phyloP scores from a whole-genome alignment of 1,284 basidiomycete species.

The Uromyces viciae-fabae region DNA sequence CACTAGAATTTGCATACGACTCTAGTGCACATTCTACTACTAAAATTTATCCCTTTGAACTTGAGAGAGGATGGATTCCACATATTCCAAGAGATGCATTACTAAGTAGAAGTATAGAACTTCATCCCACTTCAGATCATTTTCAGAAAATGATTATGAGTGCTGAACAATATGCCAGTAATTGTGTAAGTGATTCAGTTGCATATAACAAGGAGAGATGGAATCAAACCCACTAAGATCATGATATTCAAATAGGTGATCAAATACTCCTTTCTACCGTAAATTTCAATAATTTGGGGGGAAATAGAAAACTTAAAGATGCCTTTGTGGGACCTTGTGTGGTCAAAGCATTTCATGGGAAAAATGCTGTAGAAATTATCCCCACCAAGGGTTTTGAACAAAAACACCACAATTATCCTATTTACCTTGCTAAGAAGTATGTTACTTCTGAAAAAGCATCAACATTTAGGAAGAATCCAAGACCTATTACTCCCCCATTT shows the following conservation, averaged over 20 bases:
- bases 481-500: no score
- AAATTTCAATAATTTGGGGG: not conserved
- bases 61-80: not conserved
- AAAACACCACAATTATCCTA: not conserved
- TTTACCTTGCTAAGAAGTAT: not conserved
- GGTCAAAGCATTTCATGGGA: not conserved
- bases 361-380: not conserved
- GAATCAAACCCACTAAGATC: not conserved
- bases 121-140: not conserved
- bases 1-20: constrained; percentile 4
- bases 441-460: no score
- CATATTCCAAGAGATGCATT: not conserved
- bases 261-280: not conserved
- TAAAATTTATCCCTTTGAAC: not conserved
- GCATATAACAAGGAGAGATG: not conserved
- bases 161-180: not conserved
- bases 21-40: not conserved
- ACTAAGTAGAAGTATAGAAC: not conserved
- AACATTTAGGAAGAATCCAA: no score
- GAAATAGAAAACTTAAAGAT: not conserved
- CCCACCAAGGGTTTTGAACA: not conserved
- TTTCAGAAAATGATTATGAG: not conserved
- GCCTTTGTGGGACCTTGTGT: not conserved
- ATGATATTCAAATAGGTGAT: not conserved
- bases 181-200: no score